These are phyloP conservation scores for Zoysia japonica DNA, from an alignment of 176 grass and related monocot genomes.

Conservation along the genomic window DNA sequence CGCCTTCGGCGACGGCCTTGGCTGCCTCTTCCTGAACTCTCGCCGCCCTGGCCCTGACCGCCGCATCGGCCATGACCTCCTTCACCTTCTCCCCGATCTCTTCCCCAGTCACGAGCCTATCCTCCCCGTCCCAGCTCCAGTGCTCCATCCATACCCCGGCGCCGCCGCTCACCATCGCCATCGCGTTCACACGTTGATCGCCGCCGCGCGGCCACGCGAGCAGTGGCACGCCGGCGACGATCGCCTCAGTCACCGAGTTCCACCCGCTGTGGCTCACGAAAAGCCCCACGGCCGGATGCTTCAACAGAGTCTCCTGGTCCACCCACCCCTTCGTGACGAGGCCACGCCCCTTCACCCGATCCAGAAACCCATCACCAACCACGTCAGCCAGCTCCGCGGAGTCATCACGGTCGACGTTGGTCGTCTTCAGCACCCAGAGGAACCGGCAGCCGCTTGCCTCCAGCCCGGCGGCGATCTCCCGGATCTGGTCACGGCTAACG, in stretches of 20 bases:
- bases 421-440: conserved; percentile 72
- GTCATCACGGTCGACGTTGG: conserved; percentile 53
- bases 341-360: conserved; percentile 46
- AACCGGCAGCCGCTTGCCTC: conserved; percentile 59
- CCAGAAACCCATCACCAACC: conserved; percentile 40
- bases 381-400: conserved; percentile 30
- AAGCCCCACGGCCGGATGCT: conserved; percentile 50
- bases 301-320: conserved; percentile 61
- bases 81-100: conserved; percentile 51
- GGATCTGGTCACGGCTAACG: conserved; percentile 42
- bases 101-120: conserved; percentile 26
- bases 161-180: conserved; percentile 22
- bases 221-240: conserved; percentile 46
- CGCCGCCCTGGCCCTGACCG: conserved; percentile 1
- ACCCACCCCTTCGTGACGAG: conserved; percentile 65
- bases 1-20: conserved; percentile 37
- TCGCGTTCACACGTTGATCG: conserved; percentile 61
- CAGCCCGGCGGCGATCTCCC: conserved; percentile 57
- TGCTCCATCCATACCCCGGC: conserved; percentile 55
- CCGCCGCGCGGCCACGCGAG: conserved; percentile 56
- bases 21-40: conserved; percentile 16
- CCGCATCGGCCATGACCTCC: conserved; percentile 51
- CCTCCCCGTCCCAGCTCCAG: conserved; percentile 65
- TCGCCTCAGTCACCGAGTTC: conserved; percentile 55
- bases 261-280: conserved; percentile 63